Base-by-base conservation (phyloP, 768 basidiomycete species). In the Boletus bicolor region DNA sequence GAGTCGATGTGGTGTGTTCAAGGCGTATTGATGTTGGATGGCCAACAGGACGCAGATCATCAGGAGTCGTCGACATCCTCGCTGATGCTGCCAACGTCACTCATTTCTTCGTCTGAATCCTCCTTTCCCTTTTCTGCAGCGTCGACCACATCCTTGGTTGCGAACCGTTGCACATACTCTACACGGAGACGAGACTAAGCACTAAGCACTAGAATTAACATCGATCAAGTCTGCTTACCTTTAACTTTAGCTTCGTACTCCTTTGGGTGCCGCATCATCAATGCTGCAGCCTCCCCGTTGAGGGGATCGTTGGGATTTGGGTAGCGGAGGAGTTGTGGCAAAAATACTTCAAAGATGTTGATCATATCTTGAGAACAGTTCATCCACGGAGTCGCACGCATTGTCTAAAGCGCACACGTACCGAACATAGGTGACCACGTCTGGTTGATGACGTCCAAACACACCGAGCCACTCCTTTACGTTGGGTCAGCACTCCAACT, bases 341-440 rank as follows among this genome's bases (percentile, higher is more conserved):
- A 80, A 77, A 99, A 99, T 48, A 92, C 89, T 72, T 99, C 97
- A 68, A 99, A 98, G 60, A 99, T 98, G 70, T 99, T 99, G 78
- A 98, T 92, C 89, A 98, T 95, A 75, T 98, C 96, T 98, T 66
- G 48, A 44, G 47, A 17, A 45, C 41, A 24, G 14, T 37, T 60
- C 47, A 59, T 55, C 53, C 36, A 36, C 30, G 8, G 6, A 26
- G 36, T 44, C 46, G 14, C 48, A 50, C 38, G 11, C n/a, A 44
- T 55, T n/a, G 4, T 36, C 26, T 5, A 50, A 32, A 44, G 44
- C 12, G 35, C 45, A 48, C 47, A 77, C 88, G 69, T 69, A 95
- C 94, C 94, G 70, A 97, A 99, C 97, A 99, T 98, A 2, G 97
- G 97, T 41, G 97, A 98, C 97, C 97, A 99, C 15, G 96, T 97